Base-by-base conservation (phyloP, 768 basidiomycete species). In the Rhodotorula diobovata region DNA sequence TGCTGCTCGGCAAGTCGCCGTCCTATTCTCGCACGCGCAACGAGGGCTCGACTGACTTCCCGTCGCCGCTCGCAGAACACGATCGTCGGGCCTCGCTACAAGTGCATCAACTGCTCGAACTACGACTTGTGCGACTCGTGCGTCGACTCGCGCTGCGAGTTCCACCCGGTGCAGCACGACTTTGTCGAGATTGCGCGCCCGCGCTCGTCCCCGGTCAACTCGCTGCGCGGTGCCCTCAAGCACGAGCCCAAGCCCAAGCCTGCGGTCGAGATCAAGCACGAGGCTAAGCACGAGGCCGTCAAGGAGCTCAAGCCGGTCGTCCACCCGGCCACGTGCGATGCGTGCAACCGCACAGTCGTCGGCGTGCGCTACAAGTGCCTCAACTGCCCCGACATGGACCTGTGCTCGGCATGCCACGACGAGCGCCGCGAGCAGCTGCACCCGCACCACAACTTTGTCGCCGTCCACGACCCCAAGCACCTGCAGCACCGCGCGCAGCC, bases 361-460 rank as follows among this genome's bases (percentile, higher is more conserved):
- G 91, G 90, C 20, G 78, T 86, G 65, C 84, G 91, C 55, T 87
- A 90, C 79, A 93, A 92, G 80, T 93, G 91, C 58, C 61, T 67
- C 50, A 41, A 66, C 15, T 75, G 73, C 63, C 67, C 70, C 48
- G 73, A 75, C 48, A 62, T 25, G 35, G 73, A 75, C 48, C 15
- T 37, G 21, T 65, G 64, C 64, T 23, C 9, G 8, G 6, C 37
- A 7, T 75, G 73, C 69, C n/a, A 53, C 53, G 2, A 8, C 28
- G 21, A 15, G 25, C 21, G 21, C 34, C 28, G 62, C 32, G 32
- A 34, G 20, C 14, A 41, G 20, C 11, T 63, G 30, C 73, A 74
- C 63, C 73, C 73, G 6, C 34, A 7, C 11, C 66, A 70, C 68
- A 62, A 54, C 58, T 75, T 75, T 51, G 54, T 68, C 46, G 39